phyloP scores from a whole-genome alignment of 1,284 basidiomycete species.

The Apiotrichum veenhuisii region DNA sequence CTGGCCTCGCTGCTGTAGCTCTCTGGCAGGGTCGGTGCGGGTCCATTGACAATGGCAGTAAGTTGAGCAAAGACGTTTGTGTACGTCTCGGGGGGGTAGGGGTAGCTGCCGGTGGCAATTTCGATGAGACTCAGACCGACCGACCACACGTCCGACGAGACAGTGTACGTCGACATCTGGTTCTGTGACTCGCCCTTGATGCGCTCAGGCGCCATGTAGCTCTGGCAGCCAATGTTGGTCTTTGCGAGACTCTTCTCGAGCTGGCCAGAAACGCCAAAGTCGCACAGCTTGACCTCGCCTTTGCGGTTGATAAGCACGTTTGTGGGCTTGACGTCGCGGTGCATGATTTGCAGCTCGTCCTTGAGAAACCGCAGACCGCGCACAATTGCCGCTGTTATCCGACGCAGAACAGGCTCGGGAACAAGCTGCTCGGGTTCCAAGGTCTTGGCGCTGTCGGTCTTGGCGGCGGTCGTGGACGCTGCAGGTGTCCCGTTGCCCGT shows the following conservation, averaged over 20 bases:
- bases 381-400: slow-evolving; percentile 79
- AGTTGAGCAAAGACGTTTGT: slow-evolving; percentile 95
- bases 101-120: slow-evolving; percentile 85
- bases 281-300: slow-evolving; percentile 91
- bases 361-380: slow-evolving; percentile 93
- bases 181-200: slow-evolving; percentile 91
- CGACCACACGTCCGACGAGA: slow-evolving; percentile 97
- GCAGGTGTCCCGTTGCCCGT: slow-evolving; percentile 52
- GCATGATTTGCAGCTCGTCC: slow-evolving; percentile 94
- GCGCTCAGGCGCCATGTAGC: slow-evolving; percentile 98
- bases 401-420: slow-evolving; percentile 78
- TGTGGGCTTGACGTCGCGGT: slow-evolving; percentile 91
- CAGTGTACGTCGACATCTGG: slow-evolving; percentile 84
- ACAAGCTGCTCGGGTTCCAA: slow-evolving; percentile 46
- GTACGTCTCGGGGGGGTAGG: slow-evolving; percentile 98
- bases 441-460: slow-evolving; percentile 14
- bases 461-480: neutral
- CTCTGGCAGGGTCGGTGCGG: slow-evolving; percentile 76
- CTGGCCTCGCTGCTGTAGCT: slow-evolving; percentile 50
- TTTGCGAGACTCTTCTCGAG: slow-evolving; percentile 93
- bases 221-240: slow-evolving; percentile 98
- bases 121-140: slow-evolving; percentile 95
- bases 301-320: slow-evolving; percentile 88
- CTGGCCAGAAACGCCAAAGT: slow-evolving; percentile 97
- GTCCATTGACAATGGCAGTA: slow-evolving; percentile 91